Conservation (phyloP, 257 asterid genomes). For the Solanum appendiculatum region DNA sequence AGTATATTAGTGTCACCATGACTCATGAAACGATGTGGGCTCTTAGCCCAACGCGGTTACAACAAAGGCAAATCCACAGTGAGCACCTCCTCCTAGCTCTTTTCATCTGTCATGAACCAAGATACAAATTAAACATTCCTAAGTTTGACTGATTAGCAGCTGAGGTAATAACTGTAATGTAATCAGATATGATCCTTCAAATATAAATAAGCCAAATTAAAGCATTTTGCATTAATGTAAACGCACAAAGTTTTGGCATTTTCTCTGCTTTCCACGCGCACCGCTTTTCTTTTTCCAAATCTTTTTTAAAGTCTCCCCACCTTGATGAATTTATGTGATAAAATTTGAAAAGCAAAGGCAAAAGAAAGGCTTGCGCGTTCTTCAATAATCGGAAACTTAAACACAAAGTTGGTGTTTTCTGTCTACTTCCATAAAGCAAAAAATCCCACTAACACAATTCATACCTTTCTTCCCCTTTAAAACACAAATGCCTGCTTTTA, state of each 20-base stretch:
- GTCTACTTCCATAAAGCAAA: slow-evolving; percentile 36
- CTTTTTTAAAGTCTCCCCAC: background rate
- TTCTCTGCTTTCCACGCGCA: background rate
- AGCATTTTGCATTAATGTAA: background rate
- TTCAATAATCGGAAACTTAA: background rate
- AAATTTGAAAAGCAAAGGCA: background rate
- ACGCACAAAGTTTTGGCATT: background rate
- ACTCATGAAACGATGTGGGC: background rate
- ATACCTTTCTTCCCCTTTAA: slow-evolving; percentile 47
- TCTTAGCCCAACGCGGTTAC: background rate
- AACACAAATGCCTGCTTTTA: slow-evolving; percentile 24
- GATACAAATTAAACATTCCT: background rate
- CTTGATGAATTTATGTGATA: background rate
- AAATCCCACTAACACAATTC: slow-evolving; percentile 23
- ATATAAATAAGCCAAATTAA: background rate
- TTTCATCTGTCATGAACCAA: background rate
- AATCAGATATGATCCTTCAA: background rate
- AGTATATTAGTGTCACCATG: background rate
- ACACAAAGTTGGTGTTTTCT: slow-evolving; percentile 11
- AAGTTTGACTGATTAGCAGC: background rate
- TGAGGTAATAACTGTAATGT: background rate
- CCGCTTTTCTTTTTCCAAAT: background rate
- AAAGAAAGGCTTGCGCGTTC: background rate
- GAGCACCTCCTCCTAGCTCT: background rate
- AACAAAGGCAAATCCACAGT: background rate